Base-by-base conservation (phyloP, 2,329 filamentous ascomycete species). In the Fusarium zealandicum region DNA sequence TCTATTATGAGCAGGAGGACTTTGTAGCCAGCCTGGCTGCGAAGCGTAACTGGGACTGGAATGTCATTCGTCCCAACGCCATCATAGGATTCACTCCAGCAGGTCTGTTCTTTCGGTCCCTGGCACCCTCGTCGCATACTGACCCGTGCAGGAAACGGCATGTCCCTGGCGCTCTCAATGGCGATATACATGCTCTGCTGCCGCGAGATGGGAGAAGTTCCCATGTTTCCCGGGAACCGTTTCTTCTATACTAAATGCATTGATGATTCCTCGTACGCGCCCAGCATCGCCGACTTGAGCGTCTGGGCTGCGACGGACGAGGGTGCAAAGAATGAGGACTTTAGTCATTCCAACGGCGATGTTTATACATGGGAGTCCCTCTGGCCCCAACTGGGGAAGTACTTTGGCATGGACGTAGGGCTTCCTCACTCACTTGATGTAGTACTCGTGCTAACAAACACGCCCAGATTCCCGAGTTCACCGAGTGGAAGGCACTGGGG, bases 71-170 rank as follows among this genome's bases (percentile, higher is more conserved):
- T 1, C 59, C 57, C 1, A 54, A 61, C 18, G 59, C 49, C n/a
- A 61, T 61, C 17, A 57, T 61, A 16, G 59, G 59, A 3, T 61
- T 49, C 22, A 61, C 59, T 0, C 59, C 59, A 7, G 46, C 56
- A 33, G 59, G 59, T 60, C 28, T 27, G 27, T 4, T 13, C 10
- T 4, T 30, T 6, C 6, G 6, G 25, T 27, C 25, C 6, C 6
- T 10, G 25, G 10, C 10, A 27, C 6, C 25, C 6, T 6, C 25
- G 25, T 27, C 6, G 25, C 25, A 6, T 6, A 10, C 25, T 30
- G 12, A 30, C 27, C 10, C 27, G 5, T 30, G 12, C 11, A 60
- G 57, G 57, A 13, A 61, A 61, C 20, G 59, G 59, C 5, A 61
- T 61, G 57, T 61, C 59, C 3, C 46, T 56, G 32, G 59, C 59